Conservation (phyloP, 352 stramenopile genomes). For the Blastocystis sp. region DNA sequence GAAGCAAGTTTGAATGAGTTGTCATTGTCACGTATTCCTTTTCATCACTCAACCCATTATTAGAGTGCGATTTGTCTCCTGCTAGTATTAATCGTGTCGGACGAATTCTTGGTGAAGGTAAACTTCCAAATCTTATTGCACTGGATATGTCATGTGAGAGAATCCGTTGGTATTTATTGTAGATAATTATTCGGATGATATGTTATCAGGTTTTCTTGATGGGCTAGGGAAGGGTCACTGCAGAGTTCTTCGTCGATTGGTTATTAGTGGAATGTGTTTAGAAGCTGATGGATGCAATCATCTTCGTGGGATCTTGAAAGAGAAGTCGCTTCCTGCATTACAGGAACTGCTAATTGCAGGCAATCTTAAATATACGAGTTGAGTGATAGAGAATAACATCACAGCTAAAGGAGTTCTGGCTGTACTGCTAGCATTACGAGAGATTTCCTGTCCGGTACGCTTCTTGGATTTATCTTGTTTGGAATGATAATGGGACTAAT, state of each 20-base stretch:
- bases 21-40: conserved; percentile 1
- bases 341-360: conserved; percentile 38
- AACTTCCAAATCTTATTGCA: background rate
- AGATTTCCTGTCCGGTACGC: conserved; percentile 28
- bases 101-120: background rate
- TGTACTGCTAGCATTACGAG: conserved; percentile 8
- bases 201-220: background rate
- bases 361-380: background rate
- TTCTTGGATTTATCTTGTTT: conserved; percentile 47
- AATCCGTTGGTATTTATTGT: background rate
- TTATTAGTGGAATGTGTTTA: conserved; percentile 49
- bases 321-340: conserved; percentile 15
- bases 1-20: background rate
- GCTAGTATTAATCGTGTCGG: background rate
- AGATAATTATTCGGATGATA: conserved; percentile 46
- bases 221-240: background rate
- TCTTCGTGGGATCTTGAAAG: background rate
- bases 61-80: background rate
- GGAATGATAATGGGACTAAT: background rate
- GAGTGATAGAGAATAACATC: conserved; percentile 61
- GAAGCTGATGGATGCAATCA: conserved; percentile 36
- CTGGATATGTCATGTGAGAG: conserved; percentile 31
- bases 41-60: background rate
- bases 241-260: background rate
- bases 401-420: conserved; percentile 15